phyloP scores from a whole-genome alignment of 441 rosid genomes.

The Flueggea neowawraea region DNA sequence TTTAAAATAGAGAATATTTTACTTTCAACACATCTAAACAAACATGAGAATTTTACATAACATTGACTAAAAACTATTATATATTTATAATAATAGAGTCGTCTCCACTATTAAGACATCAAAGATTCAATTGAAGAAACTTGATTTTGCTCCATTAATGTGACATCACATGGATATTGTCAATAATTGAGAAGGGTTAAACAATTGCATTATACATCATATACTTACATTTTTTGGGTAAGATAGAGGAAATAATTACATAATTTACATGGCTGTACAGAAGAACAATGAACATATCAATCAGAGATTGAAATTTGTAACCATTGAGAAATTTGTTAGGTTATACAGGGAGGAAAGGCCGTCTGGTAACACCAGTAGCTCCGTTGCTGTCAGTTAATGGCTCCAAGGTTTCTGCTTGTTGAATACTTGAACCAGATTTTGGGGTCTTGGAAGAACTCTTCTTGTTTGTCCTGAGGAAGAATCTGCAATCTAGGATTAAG shows the following conservation, averaged over 20 bases:
- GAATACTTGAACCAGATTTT: slow-evolving; percentile 23
- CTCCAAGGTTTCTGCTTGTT: slow-evolving; percentile 16
- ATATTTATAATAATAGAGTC: too few relatives aligned
- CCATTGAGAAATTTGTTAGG: slow-evolving; percentile 12
- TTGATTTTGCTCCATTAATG: too few relatives aligned
- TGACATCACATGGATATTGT: too few relatives aligned
- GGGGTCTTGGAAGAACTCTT: slow-evolving; percentile 32
- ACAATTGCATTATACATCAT: too few relatives aligned
- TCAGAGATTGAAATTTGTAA: slow-evolving; percentile 12
- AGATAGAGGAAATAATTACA: background rate
- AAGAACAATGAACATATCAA: slow-evolving; percentile 10
- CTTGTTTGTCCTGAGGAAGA: slow-evolving; percentile 67
- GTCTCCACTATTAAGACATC: too few relatives aligned
- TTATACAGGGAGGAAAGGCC: slow-evolving; percentile 74
- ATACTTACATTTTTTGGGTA: background rate
- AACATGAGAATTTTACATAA: too few relatives aligned
- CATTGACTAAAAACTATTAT: too few relatives aligned
- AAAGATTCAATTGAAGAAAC: too few relatives aligned
- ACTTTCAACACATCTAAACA: too few relatives aligned
- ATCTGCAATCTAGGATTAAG: slow-evolving; percentile 84
- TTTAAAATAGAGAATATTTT: too few relatives aligned
- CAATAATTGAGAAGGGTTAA: too few relatives aligned
- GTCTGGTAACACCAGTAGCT: slow-evolving; percentile 49
- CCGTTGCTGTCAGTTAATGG: slow-evolving; percentile 21
- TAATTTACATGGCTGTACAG: slow-evolving; percentile 30